Percentiles rank a stretch among this genome's conserved stretches.
These are phyloP conservation scores for Suaeda aralocaspica DNA, from an alignment of 148 eudicot genomes.

Conservation along the genomic window DNA sequence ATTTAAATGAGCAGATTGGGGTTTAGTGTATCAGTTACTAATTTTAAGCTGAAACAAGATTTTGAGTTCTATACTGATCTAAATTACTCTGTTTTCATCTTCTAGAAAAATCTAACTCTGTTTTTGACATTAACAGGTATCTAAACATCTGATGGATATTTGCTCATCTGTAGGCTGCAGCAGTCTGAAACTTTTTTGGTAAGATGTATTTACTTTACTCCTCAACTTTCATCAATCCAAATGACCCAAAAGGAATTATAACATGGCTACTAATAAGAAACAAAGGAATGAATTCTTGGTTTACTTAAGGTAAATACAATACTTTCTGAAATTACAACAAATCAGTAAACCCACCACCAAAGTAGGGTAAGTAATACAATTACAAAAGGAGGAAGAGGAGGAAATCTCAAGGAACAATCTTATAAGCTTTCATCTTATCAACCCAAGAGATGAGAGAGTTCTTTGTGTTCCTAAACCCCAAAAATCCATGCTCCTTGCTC, in stretches of 20 bases:
- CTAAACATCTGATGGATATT: not conserved
- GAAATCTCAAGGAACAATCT: constrained; percentile 26
- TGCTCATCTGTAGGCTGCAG: not conserved
- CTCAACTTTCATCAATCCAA: not conserved
- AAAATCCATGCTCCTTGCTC: constrained; percentile 54
- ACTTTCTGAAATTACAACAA: constrained; percentile 7
- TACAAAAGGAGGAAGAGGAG: not conserved
- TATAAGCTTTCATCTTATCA: constrained; percentile 42
- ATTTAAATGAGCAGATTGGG: not conserved
- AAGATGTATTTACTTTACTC: not conserved
- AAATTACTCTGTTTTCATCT: not conserved
- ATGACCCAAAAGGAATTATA: not conserved
- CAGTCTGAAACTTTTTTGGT: not conserved
- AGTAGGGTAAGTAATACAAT: not conserved
- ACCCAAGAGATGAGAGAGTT: constrained; percentile 40
- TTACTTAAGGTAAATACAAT: not conserved
- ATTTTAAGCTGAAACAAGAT: not conserved
- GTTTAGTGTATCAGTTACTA: not conserved
- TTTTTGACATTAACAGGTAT: constrained; percentile 5
- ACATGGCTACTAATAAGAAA: not conserved
- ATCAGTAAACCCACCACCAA: not conserved
- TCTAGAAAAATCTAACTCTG: not conserved
- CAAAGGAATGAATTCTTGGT: not conserved
- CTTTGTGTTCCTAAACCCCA: constrained; percentile 47
- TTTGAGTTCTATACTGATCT: not conserved